A percentile compares a stretch with the other conserved stretches of the same genome.
These are phyloP conservation scores for Ceratobasidium sp. DNA, from an alignment of 1,284 basidiomycete genomes.

Conservation along the genomic window DNA sequence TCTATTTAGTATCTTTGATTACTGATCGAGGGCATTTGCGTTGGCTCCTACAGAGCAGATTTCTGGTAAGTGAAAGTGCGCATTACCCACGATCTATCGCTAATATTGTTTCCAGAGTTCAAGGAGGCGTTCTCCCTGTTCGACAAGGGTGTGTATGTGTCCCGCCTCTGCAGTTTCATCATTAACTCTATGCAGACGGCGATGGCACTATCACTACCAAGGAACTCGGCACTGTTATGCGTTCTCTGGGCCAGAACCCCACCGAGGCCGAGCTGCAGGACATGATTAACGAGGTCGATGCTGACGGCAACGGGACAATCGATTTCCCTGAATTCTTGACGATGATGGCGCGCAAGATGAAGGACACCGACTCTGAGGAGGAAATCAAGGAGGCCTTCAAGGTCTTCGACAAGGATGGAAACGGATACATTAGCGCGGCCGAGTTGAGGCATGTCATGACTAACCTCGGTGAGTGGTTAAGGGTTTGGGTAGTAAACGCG, in stretches of 20 bases:
- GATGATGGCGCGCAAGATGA: constrained; percentile 95
- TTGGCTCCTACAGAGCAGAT: constrained; percentile 65
- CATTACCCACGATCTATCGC: constrained; percentile 43
- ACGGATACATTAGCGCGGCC: constrained; percentile 65
- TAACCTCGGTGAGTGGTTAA: constrained; percentile 74
- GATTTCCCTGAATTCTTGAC: constrained; percentile 95
- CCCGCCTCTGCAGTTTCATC: neutral
- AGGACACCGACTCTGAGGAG: constrained; percentile 83
- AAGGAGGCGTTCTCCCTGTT: constrained; percentile 95
- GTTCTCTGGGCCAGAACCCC: constrained; percentile 94
- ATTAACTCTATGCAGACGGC: constrained; percentile 64
- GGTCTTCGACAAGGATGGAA: constrained; percentile 71
- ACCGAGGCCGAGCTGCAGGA: constrained; percentile 95
- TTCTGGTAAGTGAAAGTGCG: constrained; percentile 58
- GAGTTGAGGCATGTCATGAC: constrained; percentile 92
- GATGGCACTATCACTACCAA: constrained; percentile 97
- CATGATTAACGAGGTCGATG: constrained; percentile 67
- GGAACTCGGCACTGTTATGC: constrained; percentile 97
- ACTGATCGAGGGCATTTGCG: no score
- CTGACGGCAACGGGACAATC: constrained; percentile 82
- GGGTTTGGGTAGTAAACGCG: constrained; percentile 39
- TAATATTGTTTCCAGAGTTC: constrained; percentile 59
- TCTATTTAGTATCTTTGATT: constrained; percentile 36
- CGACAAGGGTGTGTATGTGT: constrained; percentile 74
- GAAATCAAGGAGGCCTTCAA: constrained; percentile 73